Conservation (phyloP, 2,329 filamentous ascomycete genomes). For the Colletotrichum somersetense region DNA sequence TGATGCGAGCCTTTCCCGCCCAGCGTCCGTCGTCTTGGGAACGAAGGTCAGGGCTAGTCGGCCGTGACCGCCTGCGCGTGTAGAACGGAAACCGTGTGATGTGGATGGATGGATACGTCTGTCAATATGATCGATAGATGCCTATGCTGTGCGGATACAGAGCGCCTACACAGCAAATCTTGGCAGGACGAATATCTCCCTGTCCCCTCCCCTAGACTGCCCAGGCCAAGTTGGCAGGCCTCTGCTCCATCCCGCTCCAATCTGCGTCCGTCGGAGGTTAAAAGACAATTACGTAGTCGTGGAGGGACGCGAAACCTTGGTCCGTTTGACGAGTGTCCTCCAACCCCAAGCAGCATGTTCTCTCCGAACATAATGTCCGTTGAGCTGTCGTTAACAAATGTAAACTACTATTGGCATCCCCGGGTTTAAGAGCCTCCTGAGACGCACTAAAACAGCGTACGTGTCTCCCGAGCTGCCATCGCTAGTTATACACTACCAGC, state of each 20-base stretch:
- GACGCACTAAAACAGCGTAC: slow-evolving; percentile 5
- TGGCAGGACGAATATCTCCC: slow-evolving; percentile 12
- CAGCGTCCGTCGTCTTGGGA: slow-evolving; percentile 17
- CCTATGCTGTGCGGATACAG: neutral
- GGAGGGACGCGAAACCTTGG: slow-evolving; percentile 6
- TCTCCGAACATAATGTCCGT: neutral
- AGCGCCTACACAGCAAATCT: slow-evolving; percentile 33
- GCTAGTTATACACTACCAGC: neutral
- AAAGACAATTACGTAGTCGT: slow-evolving; percentile 24
- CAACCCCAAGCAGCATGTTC: neutral
- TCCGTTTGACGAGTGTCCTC: neutral
- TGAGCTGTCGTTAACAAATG: neutral
- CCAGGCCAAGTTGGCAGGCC: neutral
- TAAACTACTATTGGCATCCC: neutral
- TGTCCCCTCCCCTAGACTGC: neutral
- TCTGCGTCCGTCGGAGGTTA: slow-evolving; percentile 18
- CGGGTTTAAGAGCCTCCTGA: slow-evolving; percentile 2
- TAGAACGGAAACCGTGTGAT: neutral
- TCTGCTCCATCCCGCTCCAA: slow-evolving; percentile 18
- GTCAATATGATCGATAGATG: slow-evolving; percentile 2
- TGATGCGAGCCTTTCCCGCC: slow-evolving; percentile 14
- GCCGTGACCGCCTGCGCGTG: neutral
- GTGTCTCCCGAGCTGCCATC: neutral
- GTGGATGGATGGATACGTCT: neutral
- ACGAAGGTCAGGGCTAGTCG: slow-evolving; percentile 10